Evolutionary conservation across 163 green algal species (phyloP), one percentile per base, ranked within the genome.

Genomic region (Scenedesmus sp.): DNA sequence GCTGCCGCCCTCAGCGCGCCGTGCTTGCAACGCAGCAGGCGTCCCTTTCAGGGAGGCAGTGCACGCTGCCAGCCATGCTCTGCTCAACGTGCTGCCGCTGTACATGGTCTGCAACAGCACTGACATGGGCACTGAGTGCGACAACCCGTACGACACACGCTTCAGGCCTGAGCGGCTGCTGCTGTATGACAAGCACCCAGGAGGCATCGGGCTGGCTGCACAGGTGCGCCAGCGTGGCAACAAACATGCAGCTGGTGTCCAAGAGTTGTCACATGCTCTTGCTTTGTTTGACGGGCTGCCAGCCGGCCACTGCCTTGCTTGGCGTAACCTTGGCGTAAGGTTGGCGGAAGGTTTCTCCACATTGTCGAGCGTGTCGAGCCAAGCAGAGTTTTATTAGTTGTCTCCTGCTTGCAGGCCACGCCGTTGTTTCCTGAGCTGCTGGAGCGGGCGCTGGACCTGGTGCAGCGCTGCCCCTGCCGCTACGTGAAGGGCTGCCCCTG

Each of bases 21-120:
- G 49, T 22, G 88, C 93, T 51, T 97, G 90, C 79, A 72, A 90
- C 0, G 92, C 81, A 0, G 89, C 84, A 13, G 96, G 93, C 35
- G 80, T 98, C 53, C 79, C 87, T 18, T 98, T 98, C 86, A 85
- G 96, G 0, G 97, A 97, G 40, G 94, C 94, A 40, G 83, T 99
- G 73, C 98, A 99, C 90, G 98, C 94, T 18, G 98, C 98, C 33
- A 93, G 83, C 24, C 98, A 99, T 88, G 98, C 98, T 0, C 30
- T 99, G 82, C 93, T 99, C 59, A 98, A 99, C 89, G 97, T 98
- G 49, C 89, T 99, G 73, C 98, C 98, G 0, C 93, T 99, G 22
- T 97, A 95, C 93, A 85, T 99, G 20, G 94, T 95, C 44, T 96
- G 92, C 83, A 95, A 94, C 89, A 22, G 81, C 56, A 80, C 80